A percentile compares a stretch with the other conserved stretches of the same genome.
Conservation (phyloP, 768 basidiomycete species). For the Gloeophyllum trabeum region DNA sequence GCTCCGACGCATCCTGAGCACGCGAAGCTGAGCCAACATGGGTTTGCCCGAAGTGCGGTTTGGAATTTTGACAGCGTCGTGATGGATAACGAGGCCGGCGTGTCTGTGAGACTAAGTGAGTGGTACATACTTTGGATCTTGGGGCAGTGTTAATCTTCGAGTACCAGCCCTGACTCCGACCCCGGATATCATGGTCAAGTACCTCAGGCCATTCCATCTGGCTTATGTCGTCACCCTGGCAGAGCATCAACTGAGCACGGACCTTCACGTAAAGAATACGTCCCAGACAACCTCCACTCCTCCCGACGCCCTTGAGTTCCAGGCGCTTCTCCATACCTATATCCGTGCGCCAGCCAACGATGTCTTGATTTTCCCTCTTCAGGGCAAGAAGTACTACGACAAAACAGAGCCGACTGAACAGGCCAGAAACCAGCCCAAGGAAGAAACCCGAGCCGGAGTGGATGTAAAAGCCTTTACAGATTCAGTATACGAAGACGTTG, state of each 20-base stretch:
- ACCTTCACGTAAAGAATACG: constrained; percentile 72
- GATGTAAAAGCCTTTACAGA: constrained; percentile 63
- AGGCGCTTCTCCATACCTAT: constrained; percentile 90
- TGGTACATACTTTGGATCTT: constrained; percentile 2
- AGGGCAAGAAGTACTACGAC: constrained; percentile 61
- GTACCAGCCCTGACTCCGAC: constrained; percentile 54
- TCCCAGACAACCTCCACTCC: constrained; percentile 27
- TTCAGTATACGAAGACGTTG: constrained; percentile 62
- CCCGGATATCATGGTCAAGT: constrained; percentile 42
- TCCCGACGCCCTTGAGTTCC: constrained; percentile 60
- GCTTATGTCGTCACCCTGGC: constrained; percentile 74
- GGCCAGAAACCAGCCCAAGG: constrained; percentile 34
- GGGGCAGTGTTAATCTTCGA: not conserved
- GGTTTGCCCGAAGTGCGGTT: constrained; percentile 70
- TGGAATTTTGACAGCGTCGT: constrained; percentile 64
- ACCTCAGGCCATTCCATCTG: constrained; percentile 58
- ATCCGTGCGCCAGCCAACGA: constrained; percentile 52
- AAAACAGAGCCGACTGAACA: constrained; percentile 60
- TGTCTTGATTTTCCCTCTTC: constrained; percentile 53
- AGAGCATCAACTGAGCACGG: constrained; percentile 63
- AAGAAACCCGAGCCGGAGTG: constrained; percentile 50
- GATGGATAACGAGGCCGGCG: constrained; percentile 56
- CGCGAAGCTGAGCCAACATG: constrained; percentile 68
- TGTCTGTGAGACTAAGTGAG: constrained; percentile 74
- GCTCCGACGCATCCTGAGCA: constrained; percentile 70